Base-by-base conservation (phyloP, 805 yeast species). In the Wickerhamomyces bovis region DNA sequence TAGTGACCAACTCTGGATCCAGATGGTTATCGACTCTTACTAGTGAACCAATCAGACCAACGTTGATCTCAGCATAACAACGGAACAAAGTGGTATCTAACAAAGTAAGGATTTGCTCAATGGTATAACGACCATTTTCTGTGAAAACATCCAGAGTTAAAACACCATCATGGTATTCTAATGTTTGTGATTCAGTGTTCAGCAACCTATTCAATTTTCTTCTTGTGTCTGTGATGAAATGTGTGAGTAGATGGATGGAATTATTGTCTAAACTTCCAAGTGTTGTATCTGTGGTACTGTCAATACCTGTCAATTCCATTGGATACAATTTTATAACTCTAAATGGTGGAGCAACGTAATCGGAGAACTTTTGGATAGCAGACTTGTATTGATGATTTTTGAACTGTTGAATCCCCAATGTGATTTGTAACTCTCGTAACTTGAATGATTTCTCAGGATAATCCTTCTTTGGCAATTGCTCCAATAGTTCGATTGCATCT, bases 71-170 rank as follows among this genome's bases (percentile, higher is more conserved):
- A 48, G 80, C 69, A 60, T 94, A 92, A 49, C 94, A 78, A 44
- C 78, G 71, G 56, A 92, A 88, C 18, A 94, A 69, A 1, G 88
- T 73, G 0, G 96, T 85, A 58, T 92, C 99, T 2, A 94, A 76
- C 1, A 75, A 49, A 6, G 57, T 58, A 5, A 71, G 60, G 41
- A 78, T 65, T 11, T 70, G 62, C 0, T 77, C 75, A 9, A 67
- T 58, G 2, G 62, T 38, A 18, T 51, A 44, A 10, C 42, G 20
- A 7, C 36, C 36, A 7, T 44, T 42, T 1, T 55, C 55, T 0
- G 54, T 55, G 41, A 54, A 55, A 10, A 50, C 31, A 15, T 49
- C 51, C n/a, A 53, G 18, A 7, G 56, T 38, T 9, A 49, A 16
- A 1, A 44, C n/a, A 3, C 52, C 54, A 15, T 48, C 52, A 3